Base-by-base conservation (phyloP, 1,139 yeast genomes). In the Pichia sp. region DNA sequence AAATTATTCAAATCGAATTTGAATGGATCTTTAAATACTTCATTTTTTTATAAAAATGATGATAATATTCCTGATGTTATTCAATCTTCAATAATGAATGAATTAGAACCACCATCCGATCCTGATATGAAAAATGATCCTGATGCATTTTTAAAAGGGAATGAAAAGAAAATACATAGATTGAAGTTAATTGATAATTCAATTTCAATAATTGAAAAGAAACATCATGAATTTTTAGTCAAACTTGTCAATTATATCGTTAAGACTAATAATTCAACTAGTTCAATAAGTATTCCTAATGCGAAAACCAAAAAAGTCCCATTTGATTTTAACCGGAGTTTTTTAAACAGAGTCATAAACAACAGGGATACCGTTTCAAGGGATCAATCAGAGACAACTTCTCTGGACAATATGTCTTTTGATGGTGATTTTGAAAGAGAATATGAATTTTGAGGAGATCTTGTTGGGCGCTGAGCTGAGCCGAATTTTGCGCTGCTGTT, bases 81-180 rank as follows among this genome's bases (percentile, higher is more conserved):
- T n/a, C 59, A 58, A 35, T 36, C 42, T 4, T 53, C 61, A 2
- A 35, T 42, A n/a, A 55, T 60, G 63, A 54, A 52, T 23, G 49
- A 40, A 22, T 37, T 59, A 6, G 62, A 57, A 10, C 37, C 47
- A 10, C 48, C 53, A 4, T 30, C 32, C 8, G 47, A 42, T 24
- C 50, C 40, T n/a, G 54, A 51, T 27, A 45, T 30, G 3, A 12
- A 10, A 12, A 33, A 29, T 2, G 51, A 50, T 16, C 33, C 31
- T 6, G 36, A 41, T 29, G 36, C 34, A 3, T 28, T 31, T 6
- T 24, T 50, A 4, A n/a, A 35, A 8, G 22, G 22, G 2, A 27
- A 26, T 2, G 37, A 23, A 2, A 45, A 49, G 30, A 35, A 42
- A 26, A 6, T 33, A 3, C 26, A 23, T n/a, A 40, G 45, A 27